Conservation (phyloP, 1,284 basidiomycete genomes). For the Apiotrichum sp. region DNA sequence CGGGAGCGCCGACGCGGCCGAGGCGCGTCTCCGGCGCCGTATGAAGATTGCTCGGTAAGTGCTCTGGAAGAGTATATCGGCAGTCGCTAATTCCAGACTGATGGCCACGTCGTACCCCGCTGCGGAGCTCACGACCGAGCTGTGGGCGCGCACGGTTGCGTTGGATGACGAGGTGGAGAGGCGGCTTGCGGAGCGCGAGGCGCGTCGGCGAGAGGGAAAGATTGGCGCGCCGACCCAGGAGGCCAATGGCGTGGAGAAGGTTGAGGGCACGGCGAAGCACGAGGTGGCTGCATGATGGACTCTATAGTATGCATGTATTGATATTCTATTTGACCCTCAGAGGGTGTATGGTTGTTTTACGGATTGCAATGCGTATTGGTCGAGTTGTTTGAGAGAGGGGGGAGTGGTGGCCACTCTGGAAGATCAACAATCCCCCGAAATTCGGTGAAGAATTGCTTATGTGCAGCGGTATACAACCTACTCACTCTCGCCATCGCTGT, state of each 20-base stretch:
- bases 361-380: no score
- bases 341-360: no score
- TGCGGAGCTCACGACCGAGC: constrained; percentile 19
- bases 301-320: no score
- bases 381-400: no score
- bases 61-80: no score
- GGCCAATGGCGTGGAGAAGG: neutral
- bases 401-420: no score
- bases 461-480: neutral
- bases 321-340: no score
- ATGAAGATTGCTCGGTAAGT: constrained; percentile 40
- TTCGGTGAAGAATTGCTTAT: no score
- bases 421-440: no score
- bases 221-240: constrained; percentile 7
- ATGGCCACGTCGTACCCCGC: constrained; percentile 33
- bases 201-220: constrained; percentile 4
- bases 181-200: constrained; percentile 14
- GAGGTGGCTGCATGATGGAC: no score
- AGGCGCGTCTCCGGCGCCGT: constrained; percentile 34
- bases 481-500: constrained; percentile 6
- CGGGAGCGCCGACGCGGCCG: constrained; percentile 23
- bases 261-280: neutral
- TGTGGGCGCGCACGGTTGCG: constrained; percentile 32
- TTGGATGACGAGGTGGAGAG: constrained; percentile 34
- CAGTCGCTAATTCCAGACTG: constrained; percentile 17